Percentiles rank a stretch among this genome's conserved stretches.
Evolutionary conservation across 78 protist species (phyloP).

Genomic region (Dictyostelium brefeldianum): DNA sequence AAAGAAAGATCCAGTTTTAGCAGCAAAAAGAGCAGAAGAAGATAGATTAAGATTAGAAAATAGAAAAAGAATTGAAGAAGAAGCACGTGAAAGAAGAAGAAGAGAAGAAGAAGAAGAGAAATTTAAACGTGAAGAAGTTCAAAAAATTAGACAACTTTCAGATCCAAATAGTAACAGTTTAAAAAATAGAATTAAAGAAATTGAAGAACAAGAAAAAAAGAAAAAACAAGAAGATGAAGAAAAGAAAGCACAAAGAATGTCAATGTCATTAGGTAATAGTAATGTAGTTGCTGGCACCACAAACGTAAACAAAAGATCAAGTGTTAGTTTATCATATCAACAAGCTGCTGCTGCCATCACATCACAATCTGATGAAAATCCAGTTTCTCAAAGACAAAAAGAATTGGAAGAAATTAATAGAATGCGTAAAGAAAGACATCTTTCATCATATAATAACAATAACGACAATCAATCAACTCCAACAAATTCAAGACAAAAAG

Average conservation of each 20-base stretch:
- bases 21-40: constrained; percentile 69
- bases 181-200: constrained; percentile 71
- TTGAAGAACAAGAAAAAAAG: constrained; percentile 67
- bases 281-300: too few relatives aligned
- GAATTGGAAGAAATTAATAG: constrained; percentile 46
- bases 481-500: constrained; percentile 29
- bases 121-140: constrained; percentile 55
- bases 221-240: constrained; percentile 41
- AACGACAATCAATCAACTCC: neutral
- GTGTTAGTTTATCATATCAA: constrained; percentile 7
- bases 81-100: constrained; percentile 63
- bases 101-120: constrained; percentile 65
- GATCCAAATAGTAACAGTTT: constrained; percentile 16
- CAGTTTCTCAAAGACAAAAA: constrained; percentile 41
- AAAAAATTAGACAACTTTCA: constrained; percentile 36
- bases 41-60: constrained; percentile 55
- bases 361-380: neutral
- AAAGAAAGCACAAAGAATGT: neutral
- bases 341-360: neutral
- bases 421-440: constrained; percentile 21
- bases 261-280: neutral
- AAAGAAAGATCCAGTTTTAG: constrained; percentile 29
- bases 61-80: constrained; percentile 64
- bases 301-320: constrained; percentile 6
- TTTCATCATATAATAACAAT: neutral